Percentiles rank a stretch among this genome's conserved stretches.
Conservation (phyloP, 2,329 filamentous ascomycete species). For the Cyclaneusma minus region DNA sequence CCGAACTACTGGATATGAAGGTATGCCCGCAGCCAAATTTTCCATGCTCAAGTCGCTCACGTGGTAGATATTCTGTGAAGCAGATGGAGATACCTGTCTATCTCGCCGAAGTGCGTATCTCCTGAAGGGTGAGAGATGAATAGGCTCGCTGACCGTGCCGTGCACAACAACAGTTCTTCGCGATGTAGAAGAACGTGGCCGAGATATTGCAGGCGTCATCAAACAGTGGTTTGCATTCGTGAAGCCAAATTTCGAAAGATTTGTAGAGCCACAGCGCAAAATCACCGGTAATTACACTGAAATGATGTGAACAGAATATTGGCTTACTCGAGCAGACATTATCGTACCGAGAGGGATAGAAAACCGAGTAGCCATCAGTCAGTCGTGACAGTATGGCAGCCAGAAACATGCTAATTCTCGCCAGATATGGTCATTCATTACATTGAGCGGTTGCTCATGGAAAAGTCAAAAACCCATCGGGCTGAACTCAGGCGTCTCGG, state of each 20-base stretch:
- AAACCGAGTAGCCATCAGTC: slow-evolving; percentile 79
- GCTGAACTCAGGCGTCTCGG: slow-evolving; percentile 65
- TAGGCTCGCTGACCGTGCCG: slow-evolving; percentile 6
- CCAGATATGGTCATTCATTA: slow-evolving; percentile 92
- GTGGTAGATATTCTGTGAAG: slow-evolving; percentile 76
- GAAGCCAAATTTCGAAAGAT: slow-evolving; percentile 93
- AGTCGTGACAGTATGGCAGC: slow-evolving; percentile 15
- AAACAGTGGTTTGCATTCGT: slow-evolving; percentile 97
- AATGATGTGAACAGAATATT: slow-evolving; percentile 2
- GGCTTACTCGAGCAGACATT: slow-evolving; percentile 60
- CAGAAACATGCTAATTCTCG: slow-evolving; percentile 14
- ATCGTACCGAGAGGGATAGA: slow-evolving; percentile 92
- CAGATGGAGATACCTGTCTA: slow-evolving; percentile 85
- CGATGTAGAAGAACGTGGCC: slow-evolving; percentile 76
- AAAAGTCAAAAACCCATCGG: slow-evolving; percentile 75
- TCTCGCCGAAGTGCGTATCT: slow-evolving; percentile 61
- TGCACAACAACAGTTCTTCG: slow-evolving; percentile 50
- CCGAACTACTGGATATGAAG: slow-evolving; percentile 82
- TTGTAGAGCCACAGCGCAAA: slow-evolving; percentile 79
- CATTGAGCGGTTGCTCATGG: slow-evolving; percentile 70
- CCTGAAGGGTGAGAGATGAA: slow-evolving; percentile 8
- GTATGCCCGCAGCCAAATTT: slow-evolving; percentile 25
- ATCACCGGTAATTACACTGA: slow-evolving; percentile 46
- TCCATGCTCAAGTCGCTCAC: slow-evolving; percentile 3
- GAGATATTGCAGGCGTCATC: slow-evolving; percentile 88